A percentile compares a stretch with the other conserved stretches of the same genome.
Conservation (phyloP, 331 rosid species). For the Ulmus americana region DNA sequence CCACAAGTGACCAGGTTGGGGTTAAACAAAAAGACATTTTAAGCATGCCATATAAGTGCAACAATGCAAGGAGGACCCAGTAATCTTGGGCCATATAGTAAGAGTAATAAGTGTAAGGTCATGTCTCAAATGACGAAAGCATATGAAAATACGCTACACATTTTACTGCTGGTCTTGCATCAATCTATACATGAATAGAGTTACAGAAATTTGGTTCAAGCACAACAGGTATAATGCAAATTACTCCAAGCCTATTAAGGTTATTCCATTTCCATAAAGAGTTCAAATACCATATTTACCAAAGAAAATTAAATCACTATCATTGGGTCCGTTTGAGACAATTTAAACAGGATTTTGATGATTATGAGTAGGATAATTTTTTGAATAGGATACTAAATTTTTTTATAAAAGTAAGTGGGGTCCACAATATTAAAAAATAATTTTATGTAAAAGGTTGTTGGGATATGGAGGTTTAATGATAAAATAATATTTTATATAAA, state of each 20-base stretch:
- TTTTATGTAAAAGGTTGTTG: too few species aligned
- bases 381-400: too few species aligned
- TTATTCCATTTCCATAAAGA: constrained; percentile 4
- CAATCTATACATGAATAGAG: background rate
- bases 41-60: background rate
- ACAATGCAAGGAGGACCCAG: background rate
- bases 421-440: too few species aligned
- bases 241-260: background rate
- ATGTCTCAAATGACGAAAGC: background rate
- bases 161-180: background rate
- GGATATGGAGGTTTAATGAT: too few species aligned
- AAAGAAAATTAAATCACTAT: background rate
- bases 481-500: too few species aligned
- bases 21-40: background rate
- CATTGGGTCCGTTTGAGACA: background rate
- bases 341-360: background rate
- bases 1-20: background rate
- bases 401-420: too few species aligned
- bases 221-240: constrained; percentile 1
- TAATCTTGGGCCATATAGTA: background rate
- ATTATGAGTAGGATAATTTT: too few species aligned
- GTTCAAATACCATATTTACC: constrained; percentile 8
- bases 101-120: background rate
- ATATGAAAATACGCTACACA: background rate
- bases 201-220: background rate